Base-by-base conservation (phyloP, 768 basidiomycete genomes). In the Coprinopsis marcescibilis region DNA sequence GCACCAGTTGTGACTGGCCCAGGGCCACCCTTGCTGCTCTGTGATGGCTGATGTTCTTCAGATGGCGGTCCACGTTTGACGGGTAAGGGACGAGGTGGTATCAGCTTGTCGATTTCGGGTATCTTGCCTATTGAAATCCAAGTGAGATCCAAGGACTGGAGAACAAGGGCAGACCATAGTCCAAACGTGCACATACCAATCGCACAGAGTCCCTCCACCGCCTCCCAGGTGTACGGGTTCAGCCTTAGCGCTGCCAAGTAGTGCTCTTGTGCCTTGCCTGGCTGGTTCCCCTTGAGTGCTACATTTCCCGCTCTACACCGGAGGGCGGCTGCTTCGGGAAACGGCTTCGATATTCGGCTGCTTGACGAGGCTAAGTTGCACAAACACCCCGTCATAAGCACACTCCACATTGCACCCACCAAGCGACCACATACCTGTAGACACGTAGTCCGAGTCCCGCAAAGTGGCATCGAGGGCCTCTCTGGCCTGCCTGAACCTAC, bases 191-290 rank as follows among this genome's bases (percentile, higher is more conserved):
- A 66, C 72, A 43, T 56, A 86, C 93, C 92, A 36, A 89, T 66
- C 24, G 75, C 65, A 61, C 92, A 95, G 26, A 96, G 63, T 0
- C 89, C 91, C 58, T 92, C 89, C 57, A 92, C 87, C 3, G 92
- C 92, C 62, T 96, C 92, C 91, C 91, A 95, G 45, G 93, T 65
- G 60, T 89, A 77, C 25, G 89, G 88, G 59, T 90, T 83, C 38
- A 81, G 60, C 12, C 70, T 61, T 50, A 96, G 70, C 21, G 90
- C 86, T 49, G 81, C 77, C 37, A 73, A 73, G 62, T 85, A 94
- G 58, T 81, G 83, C 45, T 66, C 58, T 20, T 74, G 69, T n/a
- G 92, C 92, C 54, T 79, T 77, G 45, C 85, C 82, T 2, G 76
- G 76, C 49, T 87, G 73, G 62, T 91, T 89, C 40, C 85, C 89